Conservation (phyloP, 352 stramenopile genomes). For the Phytophthora fragariaefolia region DNA sequence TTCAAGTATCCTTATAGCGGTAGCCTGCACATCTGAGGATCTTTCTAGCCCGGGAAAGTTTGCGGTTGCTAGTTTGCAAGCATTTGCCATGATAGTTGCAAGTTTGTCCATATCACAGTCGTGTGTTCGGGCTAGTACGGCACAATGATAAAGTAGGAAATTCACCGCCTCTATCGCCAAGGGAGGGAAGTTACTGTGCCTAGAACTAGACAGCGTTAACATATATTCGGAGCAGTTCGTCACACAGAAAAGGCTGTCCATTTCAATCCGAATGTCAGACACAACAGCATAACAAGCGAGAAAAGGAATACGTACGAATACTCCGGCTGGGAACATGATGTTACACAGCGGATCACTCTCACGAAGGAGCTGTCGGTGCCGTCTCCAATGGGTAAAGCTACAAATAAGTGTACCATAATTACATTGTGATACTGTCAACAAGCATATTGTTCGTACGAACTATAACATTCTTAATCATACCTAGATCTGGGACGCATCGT, state of each 20-base stretch:
- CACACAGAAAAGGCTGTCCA: constrained; percentile 44
- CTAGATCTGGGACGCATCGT: constrained; percentile 50
- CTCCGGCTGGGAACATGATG: constrained; percentile 30
- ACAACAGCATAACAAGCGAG: not conserved
- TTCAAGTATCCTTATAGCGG: constrained; percentile 40
- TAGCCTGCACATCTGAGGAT: not conserved
- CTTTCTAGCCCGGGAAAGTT: constrained; percentile 30
- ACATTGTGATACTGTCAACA: too few species aligned
- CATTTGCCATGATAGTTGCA: constrained; percentile 37
- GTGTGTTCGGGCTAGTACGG: constrained; percentile 38
- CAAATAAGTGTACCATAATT: constrained; percentile 2
- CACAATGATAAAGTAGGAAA: constrained; percentile 54
- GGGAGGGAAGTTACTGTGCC: constrained; percentile 33
- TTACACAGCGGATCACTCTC: constrained; percentile 42
- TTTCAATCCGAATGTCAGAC: constrained; percentile 1
- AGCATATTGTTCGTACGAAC: not conserved
- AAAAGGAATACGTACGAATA: constrained; percentile 47
- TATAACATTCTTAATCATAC: constrained; percentile 32
- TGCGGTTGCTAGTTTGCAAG: constrained; percentile 35
- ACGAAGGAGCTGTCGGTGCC: constrained; percentile 28
- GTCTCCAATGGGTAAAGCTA: constrained; percentile 22
- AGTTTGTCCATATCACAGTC: constrained; percentile 47
- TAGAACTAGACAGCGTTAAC: constrained; percentile 35
- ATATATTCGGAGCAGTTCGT: constrained; percentile 53
- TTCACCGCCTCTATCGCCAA: constrained; percentile 38